Evolutionary conservation across 768 basidiomycete species (phyloP), one percentile per base, ranked within the genome.

Genomic region (Sporobolomyces roseus): DNA sequence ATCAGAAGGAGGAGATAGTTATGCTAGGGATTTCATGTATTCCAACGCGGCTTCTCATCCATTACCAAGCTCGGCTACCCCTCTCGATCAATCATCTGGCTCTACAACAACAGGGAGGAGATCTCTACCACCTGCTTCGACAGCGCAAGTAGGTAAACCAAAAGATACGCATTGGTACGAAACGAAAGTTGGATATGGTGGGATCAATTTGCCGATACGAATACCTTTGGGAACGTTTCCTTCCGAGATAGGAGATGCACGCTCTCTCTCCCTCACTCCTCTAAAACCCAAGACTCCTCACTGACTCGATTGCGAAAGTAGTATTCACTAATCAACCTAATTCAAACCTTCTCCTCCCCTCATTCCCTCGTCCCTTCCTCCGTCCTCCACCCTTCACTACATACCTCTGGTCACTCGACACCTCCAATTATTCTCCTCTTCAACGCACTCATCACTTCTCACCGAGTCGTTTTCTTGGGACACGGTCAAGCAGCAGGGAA

Each of bases 131-230:
- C 61, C 60, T n/a, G 29, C 43, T 17, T 32, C 49, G 4, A n/a
- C n/a, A n/a, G n/a, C n/a, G n/a, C n/a, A n/a, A n/a, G 52, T 23
- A 25, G 45, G 29, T 6, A 49, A 30, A 30, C 72, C 68, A 1
- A 91, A 90, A 75, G 94, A 99, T 82, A 97, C 93, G 43, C 93
- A 97, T 77, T 94, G 90, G 77, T 97, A 86, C 79, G 87, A 93
- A 76, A 90, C 93, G 2, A 83, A 84, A 16, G 88, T 94, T 63
- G 84, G 82, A 19, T 94, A 93, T 79, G 88, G 87, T 78, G 87
- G 87, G 63, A 68, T 92, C 70, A 84, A 85, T 33, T 79, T 97
- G 35, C 93, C 93, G 19, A 91, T 98, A 76, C 88, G 91, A 75
- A 85, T 98, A 78, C 96, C 96, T 1, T 80, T 96, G 52, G 85